phyloP scores from a whole-genome alignment of 2,329 filamentous ascomycete genomes.

The Exophiala sp. region DNA sequence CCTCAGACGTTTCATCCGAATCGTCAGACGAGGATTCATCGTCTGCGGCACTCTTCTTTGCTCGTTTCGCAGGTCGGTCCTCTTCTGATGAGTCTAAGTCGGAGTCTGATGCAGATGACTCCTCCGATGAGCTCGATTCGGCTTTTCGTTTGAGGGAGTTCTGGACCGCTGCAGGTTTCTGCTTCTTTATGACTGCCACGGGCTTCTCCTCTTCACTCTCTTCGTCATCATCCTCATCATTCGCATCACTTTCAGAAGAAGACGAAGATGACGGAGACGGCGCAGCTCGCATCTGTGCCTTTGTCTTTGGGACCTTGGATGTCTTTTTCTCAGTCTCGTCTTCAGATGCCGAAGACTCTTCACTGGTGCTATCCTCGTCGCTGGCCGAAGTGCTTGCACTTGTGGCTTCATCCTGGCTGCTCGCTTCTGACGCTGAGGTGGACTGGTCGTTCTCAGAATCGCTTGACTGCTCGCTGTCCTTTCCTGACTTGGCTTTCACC shows the following conservation, averaged over 20 bases:
- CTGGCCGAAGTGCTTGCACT: conserved; percentile 18
- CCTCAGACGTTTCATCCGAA: conserved; percentile 31
- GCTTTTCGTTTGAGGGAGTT: conserved; percentile 60
- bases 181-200: conserved; percentile 32
- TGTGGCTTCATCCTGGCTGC: conserved; percentile 15
- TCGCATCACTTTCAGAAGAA: conserved; percentile 48
- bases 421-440: conserved; percentile 6
- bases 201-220: conserved; percentile 25
- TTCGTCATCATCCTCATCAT: conserved; percentile 45
- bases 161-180: conserved; percentile 31
- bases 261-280: conserved; percentile 29
- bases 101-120: conserved; percentile 37
- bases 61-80: conserved; percentile 21
- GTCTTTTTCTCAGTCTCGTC: conserved; percentile 41
- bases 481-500: conserved; percentile 18
- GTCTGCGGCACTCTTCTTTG: conserved; percentile 4
- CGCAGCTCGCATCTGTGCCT: conserved; percentile 31
- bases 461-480: conserved; percentile 1
- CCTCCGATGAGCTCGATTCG: conserved; percentile 38
- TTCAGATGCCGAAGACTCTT: conserved; percentile 40
- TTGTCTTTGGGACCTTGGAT: conserved; percentile 29
- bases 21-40: conserved; percentile 27
- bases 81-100: conserved; percentile 37
- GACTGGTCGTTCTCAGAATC: no score
- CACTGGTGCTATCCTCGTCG: conserved; percentile 27